Base-by-base conservation (phyloP, 768 basidiomycete species). In the Kwoniella pini region DNA sequence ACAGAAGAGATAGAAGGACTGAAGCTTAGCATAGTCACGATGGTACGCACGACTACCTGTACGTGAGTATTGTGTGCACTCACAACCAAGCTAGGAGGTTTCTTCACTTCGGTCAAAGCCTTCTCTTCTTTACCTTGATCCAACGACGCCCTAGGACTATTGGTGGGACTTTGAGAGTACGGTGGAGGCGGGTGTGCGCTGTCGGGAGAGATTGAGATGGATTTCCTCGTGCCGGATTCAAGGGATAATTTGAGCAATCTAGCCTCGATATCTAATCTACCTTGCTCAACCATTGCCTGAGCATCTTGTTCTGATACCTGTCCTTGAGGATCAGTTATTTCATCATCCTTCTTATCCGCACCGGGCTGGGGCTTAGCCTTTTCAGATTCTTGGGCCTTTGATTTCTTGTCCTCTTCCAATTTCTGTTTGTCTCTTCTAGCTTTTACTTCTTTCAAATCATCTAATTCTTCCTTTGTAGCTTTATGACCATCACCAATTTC, bases 401-500 rank as follows among this genome's bases (percentile, higher is more conserved):
- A 46, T 28, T 62, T 46, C 59, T 63, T 56, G 19, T 50, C 52
- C 40, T 49, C 56, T 27, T 65, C 42, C 19, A 36, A 53, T 36
- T 67, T 54, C 31, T 59, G 64, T 11, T 49, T 52, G 24, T 64
- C 24, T 33, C 45, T 57, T 44, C 52, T 61, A 54, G 57, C 57
- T 60, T 56, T 74, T 15, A 58, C 68, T 53, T 69, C 69, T 22
- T 67, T 59, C 57, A 74, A 43, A 43, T 74, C 73, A 10, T 75
- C 67, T 2, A 75, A 53, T 46, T 76, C 69, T 56, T 72, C 69
- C 38, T 57, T 49, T 1, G 66, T 75, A 17, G 60, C 62, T 33
- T 54, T 64, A 12, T 71, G 70, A 30, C 77, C 79, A 17, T 68
- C 68, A 6, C 75, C 75, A 38, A 81, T 64, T 57, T 81, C 77